These are phyloP conservation scores for Ceratobasidium sp. DNA, from an alignment of 1,284 basidiomycete species.

Conservation along the genomic window DNA sequence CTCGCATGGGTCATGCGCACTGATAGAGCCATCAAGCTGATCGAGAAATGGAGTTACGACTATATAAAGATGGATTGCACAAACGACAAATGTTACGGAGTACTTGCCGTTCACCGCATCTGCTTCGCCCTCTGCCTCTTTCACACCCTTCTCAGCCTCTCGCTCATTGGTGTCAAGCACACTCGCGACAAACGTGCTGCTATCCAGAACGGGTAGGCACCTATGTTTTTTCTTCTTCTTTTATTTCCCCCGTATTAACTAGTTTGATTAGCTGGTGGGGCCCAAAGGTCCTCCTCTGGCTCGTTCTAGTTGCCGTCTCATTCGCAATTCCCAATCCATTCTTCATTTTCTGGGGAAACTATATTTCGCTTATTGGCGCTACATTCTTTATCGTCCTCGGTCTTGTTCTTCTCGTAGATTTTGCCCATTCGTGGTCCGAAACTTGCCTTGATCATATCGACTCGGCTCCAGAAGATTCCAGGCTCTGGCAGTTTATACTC, in stretches of 20 bases:
- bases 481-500: slow-evolving; percentile 96
- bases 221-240: background rate
- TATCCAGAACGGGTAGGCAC: slow-evolving; percentile 90
- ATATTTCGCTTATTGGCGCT: slow-evolving; percentile 88
- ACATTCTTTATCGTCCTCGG: slow-evolving; percentile 96
- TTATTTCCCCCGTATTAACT: slow-evolving; percentile 24
- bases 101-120: slow-evolving; percentile 97
- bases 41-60: slow-evolving; percentile 93
- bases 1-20: slow-evolving; percentile 97
- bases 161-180: slow-evolving; percentile 86
- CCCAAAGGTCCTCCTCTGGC: slow-evolving; percentile 89
- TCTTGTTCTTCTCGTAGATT: slow-evolving; percentile 96
- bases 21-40: slow-evolving; percentile 82
- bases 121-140: slow-evolving; percentile 94
- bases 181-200: slow-evolving; percentile 91
- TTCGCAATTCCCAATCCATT: slow-evolving; percentile 96
- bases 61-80: slow-evolving; percentile 98
- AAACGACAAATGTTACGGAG: slow-evolving; percentile 93
- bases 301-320: slow-evolving; percentile 75
- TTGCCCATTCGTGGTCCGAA: slow-evolving; percentile 98
- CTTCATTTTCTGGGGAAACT: slow-evolving; percentile 97
- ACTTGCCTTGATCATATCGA: slow-evolving; percentile 97
- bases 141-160: slow-evolving; percentile 80
- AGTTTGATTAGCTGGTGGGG: slow-evolving; percentile 87
- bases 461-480: slow-evolving; percentile 71